Conservation (phyloP, 306 rosid genomes). For the Oxytropis ochrocephala region DNA sequence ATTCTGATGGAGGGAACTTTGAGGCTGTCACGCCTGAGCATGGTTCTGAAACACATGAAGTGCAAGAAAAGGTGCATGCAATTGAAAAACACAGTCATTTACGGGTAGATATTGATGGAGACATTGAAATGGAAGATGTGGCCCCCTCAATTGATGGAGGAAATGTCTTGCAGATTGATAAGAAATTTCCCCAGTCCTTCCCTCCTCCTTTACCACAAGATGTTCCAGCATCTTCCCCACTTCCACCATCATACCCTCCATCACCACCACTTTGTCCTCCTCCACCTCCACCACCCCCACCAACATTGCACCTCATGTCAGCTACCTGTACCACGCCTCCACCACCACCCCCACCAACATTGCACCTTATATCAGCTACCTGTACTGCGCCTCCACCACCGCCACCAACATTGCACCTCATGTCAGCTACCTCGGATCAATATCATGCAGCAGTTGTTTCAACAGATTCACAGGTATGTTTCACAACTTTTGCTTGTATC, state of each 20-base stretch:
- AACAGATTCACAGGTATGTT: slow-evolving; percentile 53
- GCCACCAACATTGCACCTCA: slow-evolving; percentile 23
- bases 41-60: slow-evolving; percentile 43
- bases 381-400: too few species aligned
- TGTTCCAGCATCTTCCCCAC: slow-evolving; percentile 62
- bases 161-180: slow-evolving; percentile 36
- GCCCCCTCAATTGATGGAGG: slow-evolving; percentile 69
- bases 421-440: slow-evolving; percentile 37
- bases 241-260: slow-evolving; percentile 65
- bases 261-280: slow-evolving; percentile 51
- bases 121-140: slow-evolving; percentile 99
- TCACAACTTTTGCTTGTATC: background rate
- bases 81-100: slow-evolving; percentile 70
- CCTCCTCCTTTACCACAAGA: slow-evolving; percentile 65
- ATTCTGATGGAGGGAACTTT: slow-evolving; percentile 85
- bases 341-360: slow-evolving; percentile 23
- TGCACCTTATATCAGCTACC: slow-evolving; percentile 24
- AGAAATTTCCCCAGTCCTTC: slow-evolving; percentile 33
- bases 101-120: slow-evolving; percentile 95
- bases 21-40: slow-evolving; percentile 88
- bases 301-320: slow-evolving; percentile 19
- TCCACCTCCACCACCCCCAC: slow-evolving; percentile 21
- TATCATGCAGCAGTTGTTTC: slow-evolving; percentile 36
- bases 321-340: background rate
- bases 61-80: slow-evolving; percentile 34